Evolutionary conservation across 2,329 filamentous ascomycete genomes (phyloP), one percentile per base, ranked within the genome.

Genomic region (Laburnicola sp.): DNA sequence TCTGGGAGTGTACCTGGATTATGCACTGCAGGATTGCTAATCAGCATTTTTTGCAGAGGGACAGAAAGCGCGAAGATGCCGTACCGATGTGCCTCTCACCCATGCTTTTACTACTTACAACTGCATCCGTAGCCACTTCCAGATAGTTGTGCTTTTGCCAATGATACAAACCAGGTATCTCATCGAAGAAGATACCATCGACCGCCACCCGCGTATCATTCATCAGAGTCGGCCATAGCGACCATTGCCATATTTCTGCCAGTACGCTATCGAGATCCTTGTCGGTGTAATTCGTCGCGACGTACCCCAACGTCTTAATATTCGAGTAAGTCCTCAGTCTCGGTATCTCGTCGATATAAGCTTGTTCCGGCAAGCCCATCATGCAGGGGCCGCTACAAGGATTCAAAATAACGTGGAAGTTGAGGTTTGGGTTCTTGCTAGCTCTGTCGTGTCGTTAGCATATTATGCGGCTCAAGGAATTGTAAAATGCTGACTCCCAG

Each of bases 331-430:
- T 54, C 30, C 67, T 67, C 22, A 78, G 65, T 36, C 63, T 69
- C 7, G 74, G 71, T 25, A 78, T 70, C 54, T 76, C 75, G 26
- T 22, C 39, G 35, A 57, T 45, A 37, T 63, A 63, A 10, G 45
- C 25, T 22, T 47, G 27, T 45, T 60, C 54, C 7, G 57, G 57
- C 4, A 45, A 21, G 32, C 28, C 27, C 31, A 40, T 43, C 10
- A 58, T 37, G 35, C 60, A 63, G 2, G 60, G 59, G 2, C 60
- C 60, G 53, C 62, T 76, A 53, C 68, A 74, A 63, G 75, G 76
- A 48, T 81, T 82, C 46, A 80, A 75, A 48, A 77, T 71, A 6
- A 80, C 74, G 32, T 78, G 80, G 59, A 82, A 80, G 54, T 78
- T 72, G 57, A 75, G 65, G 30, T 73, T 53, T 6, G 74, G 71